Base-by-base conservation (phyloP, 768 basidiomycete species). In the Leucocoprinus leucothites region DNA sequence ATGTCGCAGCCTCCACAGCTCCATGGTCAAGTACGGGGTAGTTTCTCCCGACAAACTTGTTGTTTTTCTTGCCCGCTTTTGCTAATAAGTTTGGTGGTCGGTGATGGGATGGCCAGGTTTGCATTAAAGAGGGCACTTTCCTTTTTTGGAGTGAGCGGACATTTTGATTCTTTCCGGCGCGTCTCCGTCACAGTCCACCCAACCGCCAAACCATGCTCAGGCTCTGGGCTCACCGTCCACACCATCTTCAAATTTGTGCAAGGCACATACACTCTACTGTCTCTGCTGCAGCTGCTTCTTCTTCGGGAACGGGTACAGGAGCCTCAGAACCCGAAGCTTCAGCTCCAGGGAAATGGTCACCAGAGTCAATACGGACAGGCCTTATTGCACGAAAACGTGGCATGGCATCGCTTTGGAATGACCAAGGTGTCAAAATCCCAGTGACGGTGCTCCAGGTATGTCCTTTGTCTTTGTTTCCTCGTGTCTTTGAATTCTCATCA, bases 301-400 rank as follows among this genome's bases (percentile, higher is more conserved):
- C 65, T 14, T 50, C 71, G 63, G 51, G 71, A 58, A 60, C 62
- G 64, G 53, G 65, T 16, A 58, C 63, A 44, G 50, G 62, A 60
- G 21, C 63, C 21, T 57, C 56, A 31, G 42, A 58, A n/a, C 56
- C 28, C 56, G 61, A 56, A 49, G 53, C 36, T 59, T 26, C 64
- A 8, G 53, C 65, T 14, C 63, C 74, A 36, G 24, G 9, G 22
- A 86, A 89, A 80, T 97, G 95, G 95, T 84, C 84, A 3, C 86
- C 95, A 45, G 76, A 80, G 57, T 94, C 92, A 6, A 81, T 89
- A 59, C 82, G 97, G 55, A 96, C 94, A 0, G 97, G 97, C 7
- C 76, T 97, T 58, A 88, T 99, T 68, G 96, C 94, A 22, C 82
- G 88, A 56, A 99, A 99, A 76, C 85, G 93, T 53, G 97, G 97